Evolutionary conservation across 2,329 filamentous ascomycete genomes (phyloP).

Genomic region (Pseudopithomyces chartarum): DNA sequence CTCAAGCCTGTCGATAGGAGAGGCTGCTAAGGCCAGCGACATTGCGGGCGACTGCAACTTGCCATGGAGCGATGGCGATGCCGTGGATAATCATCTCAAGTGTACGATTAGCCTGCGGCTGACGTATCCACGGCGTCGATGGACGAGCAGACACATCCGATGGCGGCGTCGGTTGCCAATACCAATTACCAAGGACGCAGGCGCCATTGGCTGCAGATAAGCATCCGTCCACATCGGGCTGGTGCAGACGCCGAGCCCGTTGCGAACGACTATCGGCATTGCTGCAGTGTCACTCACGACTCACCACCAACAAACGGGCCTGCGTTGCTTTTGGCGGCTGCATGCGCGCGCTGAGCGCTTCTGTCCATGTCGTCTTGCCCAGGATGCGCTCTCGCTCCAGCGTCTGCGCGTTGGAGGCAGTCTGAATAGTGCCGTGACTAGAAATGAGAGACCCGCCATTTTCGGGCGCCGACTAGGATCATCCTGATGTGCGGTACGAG

Average conservation of each 20-base stretch:
- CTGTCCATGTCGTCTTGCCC: neutral
- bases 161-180: conserved; percentile 14
- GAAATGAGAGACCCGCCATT: neutral
- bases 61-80: no score
- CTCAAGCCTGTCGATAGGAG: neutral
- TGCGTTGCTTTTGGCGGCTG: conserved; percentile 1
- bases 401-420: neutral
- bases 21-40: neutral
- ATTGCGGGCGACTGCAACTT: no score
- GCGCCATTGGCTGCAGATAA: conserved; percentile 37
- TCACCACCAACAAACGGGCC: neutral
- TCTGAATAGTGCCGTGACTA: neutral
- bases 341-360: neutral
- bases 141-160: neutral
- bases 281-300: conserved; percentile 9
- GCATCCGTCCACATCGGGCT: conserved; percentile 5
- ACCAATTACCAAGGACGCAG: conserved; percentile 14
- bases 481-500: conserved; percentile 17
- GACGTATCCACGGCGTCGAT: neutral
- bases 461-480: conserved; percentile 3
- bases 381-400: neutral
- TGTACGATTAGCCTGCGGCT: neutral
- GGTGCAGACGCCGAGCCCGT: conserved; percentile 3
- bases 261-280: conserved; percentile 10
- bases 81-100: neutral